Evolutionary conservation across 1,284 basidiomycete species (phyloP).

Genomic region (Boletellus sp.): DNA sequence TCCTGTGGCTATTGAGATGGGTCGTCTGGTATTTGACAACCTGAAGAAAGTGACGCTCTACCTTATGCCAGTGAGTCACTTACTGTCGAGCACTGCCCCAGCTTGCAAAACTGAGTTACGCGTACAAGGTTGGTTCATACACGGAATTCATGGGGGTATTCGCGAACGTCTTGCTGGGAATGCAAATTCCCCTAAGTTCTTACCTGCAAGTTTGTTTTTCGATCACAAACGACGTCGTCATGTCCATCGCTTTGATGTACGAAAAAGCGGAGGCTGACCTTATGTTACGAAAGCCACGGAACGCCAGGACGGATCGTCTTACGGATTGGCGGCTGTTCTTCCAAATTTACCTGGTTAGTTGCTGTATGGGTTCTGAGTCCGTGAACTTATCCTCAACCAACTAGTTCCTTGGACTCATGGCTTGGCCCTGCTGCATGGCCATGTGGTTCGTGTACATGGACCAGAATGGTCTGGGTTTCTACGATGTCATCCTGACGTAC

Average conservation of each 20-base stretch:
- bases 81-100: slow-evolving; percentile 17
- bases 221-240: slow-evolving; percentile 39
- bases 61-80: slow-evolving; percentile 37
- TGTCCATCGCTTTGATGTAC: slow-evolving; percentile 39
- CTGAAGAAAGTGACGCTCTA: slow-evolving; percentile 46
- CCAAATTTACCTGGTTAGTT: slow-evolving; percentile 32
- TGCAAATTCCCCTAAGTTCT: slow-evolving; percentile 42
- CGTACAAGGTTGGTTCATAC: slow-evolving; percentile 32
- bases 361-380: slow-evolving; percentile 1
- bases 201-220: slow-evolving; percentile 44
- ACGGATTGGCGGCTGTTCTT: slow-evolving; percentile 36
- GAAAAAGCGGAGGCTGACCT: slow-evolving; percentile 43
- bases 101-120: not conserved
- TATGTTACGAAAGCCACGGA: slow-evolving; percentile 60
- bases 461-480: slow-evolving; percentile 35
- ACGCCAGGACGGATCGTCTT: slow-evolving; percentile 54
- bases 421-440: slow-evolving; percentile 43
- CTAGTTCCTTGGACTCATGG: slow-evolving; percentile 45
- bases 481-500: slow-evolving; percentile 40
- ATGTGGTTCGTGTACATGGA: slow-evolving; percentile 41
- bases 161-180: slow-evolving; percentile 35
- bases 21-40: slow-evolving; percentile 60
- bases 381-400: not conserved
- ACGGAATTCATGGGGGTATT: slow-evolving; percentile 38
- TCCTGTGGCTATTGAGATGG: slow-evolving; percentile 40